Evolutionary conservation across 2,329 filamentous ascomycete species (phyloP).

Genomic region (Paramyrothecium sp.): DNA sequence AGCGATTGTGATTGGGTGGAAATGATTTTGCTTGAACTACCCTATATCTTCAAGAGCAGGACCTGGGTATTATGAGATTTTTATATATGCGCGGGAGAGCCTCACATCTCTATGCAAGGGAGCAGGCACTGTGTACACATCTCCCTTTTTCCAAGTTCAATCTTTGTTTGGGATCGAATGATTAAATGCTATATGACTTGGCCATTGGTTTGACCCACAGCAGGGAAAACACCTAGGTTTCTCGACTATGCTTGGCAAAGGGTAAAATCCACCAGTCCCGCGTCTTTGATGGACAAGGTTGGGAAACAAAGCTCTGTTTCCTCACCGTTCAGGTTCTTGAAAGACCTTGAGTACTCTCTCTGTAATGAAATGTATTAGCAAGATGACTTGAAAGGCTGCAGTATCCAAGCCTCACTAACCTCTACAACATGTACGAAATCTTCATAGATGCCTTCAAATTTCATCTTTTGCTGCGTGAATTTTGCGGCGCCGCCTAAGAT

Average conservation of each 20-base stretch:
- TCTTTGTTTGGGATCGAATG: too few species aligned
- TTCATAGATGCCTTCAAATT: constrained; percentile 32
- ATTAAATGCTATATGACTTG: too few species aligned
- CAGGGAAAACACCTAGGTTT: too few species aligned
- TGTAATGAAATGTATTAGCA: constrained; percentile 7
- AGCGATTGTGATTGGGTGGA: too few species aligned
- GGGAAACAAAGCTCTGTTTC: constrained; percentile 26
- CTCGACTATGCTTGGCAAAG: constrained; percentile 6
- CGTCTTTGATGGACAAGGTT: constrained; percentile 16
- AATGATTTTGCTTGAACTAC: too few species aligned
- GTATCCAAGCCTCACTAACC: constrained; percentile 9
- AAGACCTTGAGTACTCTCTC: constrained; percentile 27
- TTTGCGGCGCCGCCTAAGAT: constrained; percentile 36
- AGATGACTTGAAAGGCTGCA: fast-evolving
- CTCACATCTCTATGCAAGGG: not conserved
- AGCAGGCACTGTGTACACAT: not conserved
- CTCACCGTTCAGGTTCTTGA: constrained; percentile 25
- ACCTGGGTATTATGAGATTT: not conserved
- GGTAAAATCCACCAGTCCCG: constrained; percentile 23
- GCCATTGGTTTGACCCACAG: too few species aligned
- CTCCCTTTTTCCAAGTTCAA: constrained; percentile 4
- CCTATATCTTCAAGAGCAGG: too few species aligned
- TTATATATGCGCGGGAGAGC: not conserved
- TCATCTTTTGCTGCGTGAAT: constrained; percentile 35
- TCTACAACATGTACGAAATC: constrained; percentile 30